Conservation (phyloP, 192 early-diverging fungal genomes). For the Backusella tarrabulga region DNA sequence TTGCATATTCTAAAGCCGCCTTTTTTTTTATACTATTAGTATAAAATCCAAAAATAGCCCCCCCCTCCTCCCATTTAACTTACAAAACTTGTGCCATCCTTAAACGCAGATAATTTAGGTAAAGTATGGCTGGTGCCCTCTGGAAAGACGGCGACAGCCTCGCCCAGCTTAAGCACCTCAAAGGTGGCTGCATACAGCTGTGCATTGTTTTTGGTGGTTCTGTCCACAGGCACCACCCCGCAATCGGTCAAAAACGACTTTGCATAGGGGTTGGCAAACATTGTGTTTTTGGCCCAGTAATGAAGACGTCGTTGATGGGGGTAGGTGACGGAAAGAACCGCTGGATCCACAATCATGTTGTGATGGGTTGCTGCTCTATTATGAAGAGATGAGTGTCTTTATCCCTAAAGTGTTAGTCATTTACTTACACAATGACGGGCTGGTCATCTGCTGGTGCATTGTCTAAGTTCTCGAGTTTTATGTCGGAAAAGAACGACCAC, state of each 20-base stretch:
- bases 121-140: conserved; percentile 48
- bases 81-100: conserved; percentile 52
- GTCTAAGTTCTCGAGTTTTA: conserved; percentile 30
- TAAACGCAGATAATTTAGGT: conserved; percentile 37
- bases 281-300: conserved; percentile 52
- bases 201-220: conserved; percentile 47
- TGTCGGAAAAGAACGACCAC: conserved; percentile 42
- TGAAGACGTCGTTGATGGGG: conserved; percentile 44
- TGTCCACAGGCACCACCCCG: conserved; percentile 52
- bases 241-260: conserved; percentile 26
- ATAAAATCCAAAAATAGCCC: neutral
- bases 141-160: conserved; percentile 49
- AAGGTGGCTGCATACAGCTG: conserved; percentile 41
- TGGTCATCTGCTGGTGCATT: conserved; percentile 37
- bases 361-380: conserved; percentile 41
- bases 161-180: conserved; percentile 42
- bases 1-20: conserved; percentile 52
- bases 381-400: too few species aligned
- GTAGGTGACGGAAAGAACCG: conserved; percentile 37
- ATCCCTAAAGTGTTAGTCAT: too few species aligned
- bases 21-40: neutral
- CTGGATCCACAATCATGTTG: conserved; percentile 55
- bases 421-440: conserved; percentile 38
- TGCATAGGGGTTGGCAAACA: conserved; percentile 39
- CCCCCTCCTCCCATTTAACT: neutral